Conservation (phyloP, 139 green algal genomes). For the Monoraphidium neglectum region DNA sequence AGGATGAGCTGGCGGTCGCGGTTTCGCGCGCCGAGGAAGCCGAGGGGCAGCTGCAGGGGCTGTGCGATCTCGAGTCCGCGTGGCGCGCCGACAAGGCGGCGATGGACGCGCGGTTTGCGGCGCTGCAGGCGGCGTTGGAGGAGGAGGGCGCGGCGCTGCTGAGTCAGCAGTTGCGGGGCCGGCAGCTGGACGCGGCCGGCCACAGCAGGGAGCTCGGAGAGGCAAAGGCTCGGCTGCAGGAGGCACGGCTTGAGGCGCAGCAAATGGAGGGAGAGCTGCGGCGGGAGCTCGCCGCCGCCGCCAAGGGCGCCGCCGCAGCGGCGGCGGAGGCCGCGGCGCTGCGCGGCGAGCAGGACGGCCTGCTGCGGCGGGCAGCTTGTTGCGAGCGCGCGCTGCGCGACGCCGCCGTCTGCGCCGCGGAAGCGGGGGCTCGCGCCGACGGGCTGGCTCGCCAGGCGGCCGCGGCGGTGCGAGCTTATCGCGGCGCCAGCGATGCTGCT, state of each 20-base stretch:
- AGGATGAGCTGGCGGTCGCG: not conserved
- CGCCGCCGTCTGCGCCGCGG: no score
- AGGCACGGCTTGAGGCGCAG: not conserved
- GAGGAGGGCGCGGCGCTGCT: no score
- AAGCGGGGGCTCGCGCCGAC: no score
- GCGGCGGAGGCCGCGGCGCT: not conserved
- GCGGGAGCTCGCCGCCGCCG: not conserved
- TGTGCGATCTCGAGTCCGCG: slow-evolving; percentile 6
- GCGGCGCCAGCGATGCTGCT: no score
- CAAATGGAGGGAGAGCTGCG: not conserved
- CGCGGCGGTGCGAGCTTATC: no score
- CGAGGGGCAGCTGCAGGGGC: slow-evolving; percentile 7
- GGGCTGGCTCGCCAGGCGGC: no score
- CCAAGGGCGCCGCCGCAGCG: not conserved
- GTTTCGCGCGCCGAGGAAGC: not conserved
- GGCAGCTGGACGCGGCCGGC: not conserved
- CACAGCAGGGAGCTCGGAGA: no score
- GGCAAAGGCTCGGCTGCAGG: no score
- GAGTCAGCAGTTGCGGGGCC: no score
- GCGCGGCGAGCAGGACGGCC: not conserved
- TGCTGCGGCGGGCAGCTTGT: not conserved
- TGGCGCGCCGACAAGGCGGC: not conserved
- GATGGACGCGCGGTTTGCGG: not conserved
- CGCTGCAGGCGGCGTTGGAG: slow-evolving; percentile 16
- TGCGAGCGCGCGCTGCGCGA: not conserved